phyloP scores from a whole-genome alignment of 1,139 yeast species.

The Taiozyma onychis region DNA sequence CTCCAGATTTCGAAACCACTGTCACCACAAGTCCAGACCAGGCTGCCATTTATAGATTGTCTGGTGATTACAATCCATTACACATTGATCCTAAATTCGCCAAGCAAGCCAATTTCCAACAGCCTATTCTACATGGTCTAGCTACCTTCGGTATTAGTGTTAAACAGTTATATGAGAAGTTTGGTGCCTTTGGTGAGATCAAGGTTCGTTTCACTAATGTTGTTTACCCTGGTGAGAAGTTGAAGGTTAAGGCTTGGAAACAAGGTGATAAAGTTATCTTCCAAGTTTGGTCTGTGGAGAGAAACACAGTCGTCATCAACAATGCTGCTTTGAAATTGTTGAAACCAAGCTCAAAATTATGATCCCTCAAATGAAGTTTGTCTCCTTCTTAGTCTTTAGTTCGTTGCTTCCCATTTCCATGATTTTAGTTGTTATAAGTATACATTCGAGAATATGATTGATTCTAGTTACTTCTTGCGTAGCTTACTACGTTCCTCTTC shows the following conservation, averaged over 20 bases:
- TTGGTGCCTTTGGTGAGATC: slow-evolving; percentile 77
- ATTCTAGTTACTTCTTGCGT: not conserved
- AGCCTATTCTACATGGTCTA: slow-evolving; percentile 91
- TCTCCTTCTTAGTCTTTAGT: not conserved
- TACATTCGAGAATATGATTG: not conserved
- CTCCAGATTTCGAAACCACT: slow-evolving; percentile 62
- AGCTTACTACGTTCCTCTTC: not conserved
- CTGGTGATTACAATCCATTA: slow-evolving; percentile 93
- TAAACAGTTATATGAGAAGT: slow-evolving; percentile 71
- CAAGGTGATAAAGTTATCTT: slow-evolving; percentile 64
- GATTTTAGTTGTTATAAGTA: not conserved
- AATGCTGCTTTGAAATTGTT: slow-evolving; percentile 79
- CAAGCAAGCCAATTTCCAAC: slow-evolving; percentile 77
- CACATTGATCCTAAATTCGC: slow-evolving; percentile 94
- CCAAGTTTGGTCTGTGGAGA: slow-evolving; percentile 79
- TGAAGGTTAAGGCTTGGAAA: slow-evolving; percentile 83
- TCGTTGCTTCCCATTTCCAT: not conserved
- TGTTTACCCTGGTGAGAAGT: slow-evolving; percentile 95
- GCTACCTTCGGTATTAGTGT: slow-evolving; percentile 82
- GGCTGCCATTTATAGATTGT: slow-evolving; percentile 86
- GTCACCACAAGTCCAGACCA: slow-evolving; percentile 64
- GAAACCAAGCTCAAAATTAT: slow-evolving; percentile 8
- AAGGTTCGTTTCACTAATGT: slow-evolving; percentile 89
- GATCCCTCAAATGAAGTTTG: not conserved
- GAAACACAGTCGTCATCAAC: slow-evolving; percentile 73